These are phyloP conservation scores for Puccinia polysora DNA, from an alignment of 1,284 basidiomycete genomes.

Conservation along the genomic window DNA sequence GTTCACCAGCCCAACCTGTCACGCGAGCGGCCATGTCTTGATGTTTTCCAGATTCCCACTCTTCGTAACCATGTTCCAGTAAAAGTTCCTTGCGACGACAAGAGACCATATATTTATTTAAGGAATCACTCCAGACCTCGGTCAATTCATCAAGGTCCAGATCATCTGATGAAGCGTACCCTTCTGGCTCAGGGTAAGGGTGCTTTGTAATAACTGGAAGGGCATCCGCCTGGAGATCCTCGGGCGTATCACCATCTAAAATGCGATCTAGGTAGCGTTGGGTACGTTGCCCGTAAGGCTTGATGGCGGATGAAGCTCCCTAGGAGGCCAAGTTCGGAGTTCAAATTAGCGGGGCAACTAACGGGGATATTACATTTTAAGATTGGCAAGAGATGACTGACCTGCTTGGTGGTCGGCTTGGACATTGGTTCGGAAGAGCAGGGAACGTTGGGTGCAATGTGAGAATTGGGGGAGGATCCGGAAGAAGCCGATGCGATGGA, in stretches of 20 bases:
- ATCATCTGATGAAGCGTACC: slow-evolving; percentile 39
- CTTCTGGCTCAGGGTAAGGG: slow-evolving; percentile 39
- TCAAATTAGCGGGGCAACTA: not conserved
- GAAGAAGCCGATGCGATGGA: slow-evolving; percentile 17
- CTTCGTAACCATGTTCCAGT: slow-evolving; percentile 25
- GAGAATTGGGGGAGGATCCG: slow-evolving; percentile 12
- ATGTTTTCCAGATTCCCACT: slow-evolving; percentile 25
- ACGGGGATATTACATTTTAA: not conserved
- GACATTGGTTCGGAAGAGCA: not conserved
- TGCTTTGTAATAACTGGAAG: slow-evolving; percentile 29
- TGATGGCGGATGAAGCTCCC: slow-evolving; percentile 14
- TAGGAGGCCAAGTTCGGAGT: not conserved
- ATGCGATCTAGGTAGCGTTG: slow-evolving; percentile 41
- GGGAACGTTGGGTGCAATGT: not conserved
- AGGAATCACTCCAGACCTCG: slow-evolving; percentile 42
- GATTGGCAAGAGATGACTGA: not conserved
- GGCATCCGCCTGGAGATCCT: slow-evolving; percentile 19
- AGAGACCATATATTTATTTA: slow-evolving; percentile 42
- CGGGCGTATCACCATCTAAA: slow-evolving; percentile 20
- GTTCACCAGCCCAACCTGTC: slow-evolving; percentile 40
- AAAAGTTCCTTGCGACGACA: slow-evolving; percentile 38
- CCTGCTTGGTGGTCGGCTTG: not conserved
- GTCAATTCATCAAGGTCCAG: slow-evolving; percentile 43
- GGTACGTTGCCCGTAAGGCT: not conserved
- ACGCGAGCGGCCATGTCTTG: slow-evolving; percentile 31